These are phyloP conservation scores for Malassezia obtusa DNA, from an alignment of 1,284 basidiomycete species.

Conservation along the genomic window DNA sequence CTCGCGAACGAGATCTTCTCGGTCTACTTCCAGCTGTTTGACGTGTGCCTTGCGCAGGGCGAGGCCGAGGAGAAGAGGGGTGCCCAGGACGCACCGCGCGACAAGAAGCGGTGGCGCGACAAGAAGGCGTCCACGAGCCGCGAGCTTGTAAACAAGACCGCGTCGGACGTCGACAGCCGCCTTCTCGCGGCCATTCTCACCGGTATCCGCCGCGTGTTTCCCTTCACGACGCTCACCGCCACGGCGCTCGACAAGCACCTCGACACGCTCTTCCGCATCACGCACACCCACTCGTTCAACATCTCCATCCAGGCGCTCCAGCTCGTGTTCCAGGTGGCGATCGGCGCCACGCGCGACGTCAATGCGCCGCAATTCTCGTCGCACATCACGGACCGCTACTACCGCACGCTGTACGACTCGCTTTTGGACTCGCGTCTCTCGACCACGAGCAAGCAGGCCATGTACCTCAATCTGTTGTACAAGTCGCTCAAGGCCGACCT, in stretches of 20 bases:
- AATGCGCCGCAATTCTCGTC: constrained; percentile 11
- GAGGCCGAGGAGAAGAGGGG: constrained; percentile 23
- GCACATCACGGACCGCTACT: constrained; percentile 61
- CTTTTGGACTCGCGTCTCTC: constrained; percentile 73
- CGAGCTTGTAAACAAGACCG: constrained; percentile 34
- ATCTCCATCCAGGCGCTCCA: constrained; percentile 87
- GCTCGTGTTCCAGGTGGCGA: constrained; percentile 72
- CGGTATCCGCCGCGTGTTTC: constrained; percentile 87
- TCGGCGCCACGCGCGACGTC: constrained; percentile 15
- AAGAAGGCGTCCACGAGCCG: constrained; percentile 33
- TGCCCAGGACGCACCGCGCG: constrained; percentile 23
- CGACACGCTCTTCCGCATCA: constrained; percentile 87
- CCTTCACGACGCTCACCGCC: constrained; percentile 67
- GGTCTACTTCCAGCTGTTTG: constrained; percentile 91
- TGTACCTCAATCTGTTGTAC: constrained; percentile 93
- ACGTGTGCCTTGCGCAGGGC: constrained; percentile 53
- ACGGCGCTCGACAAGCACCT: constrained; percentile 72
- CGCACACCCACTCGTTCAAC: constrained; percentile 81
- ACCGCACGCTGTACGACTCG: constrained; percentile 79
- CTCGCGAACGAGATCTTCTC: constrained; percentile 77
- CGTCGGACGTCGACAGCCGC: constrained; percentile 60
- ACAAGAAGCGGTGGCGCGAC: constrained; percentile 49
- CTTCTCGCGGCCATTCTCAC: constrained; percentile 83
- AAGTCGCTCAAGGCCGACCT: constrained; percentile 76
- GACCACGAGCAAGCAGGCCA: constrained; percentile 82